These are phyloP conservation scores for Geranium incanum DNA, from an alignment of 441 rosid species.

Conservation along the genomic window DNA sequence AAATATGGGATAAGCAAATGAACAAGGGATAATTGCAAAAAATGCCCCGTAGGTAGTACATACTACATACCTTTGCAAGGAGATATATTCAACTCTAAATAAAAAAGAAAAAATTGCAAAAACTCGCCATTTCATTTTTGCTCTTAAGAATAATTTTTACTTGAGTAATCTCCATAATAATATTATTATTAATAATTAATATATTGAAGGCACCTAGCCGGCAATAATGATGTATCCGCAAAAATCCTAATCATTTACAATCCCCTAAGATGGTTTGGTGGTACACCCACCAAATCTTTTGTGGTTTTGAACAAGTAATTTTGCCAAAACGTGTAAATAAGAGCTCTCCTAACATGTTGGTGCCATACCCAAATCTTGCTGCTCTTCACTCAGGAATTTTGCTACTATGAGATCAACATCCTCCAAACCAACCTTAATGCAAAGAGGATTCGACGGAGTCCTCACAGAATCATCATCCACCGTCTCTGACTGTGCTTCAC, in stretches of 20 bases:
- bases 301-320: neutral
- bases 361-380: slow-evolving; percentile 21
- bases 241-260: neutral
- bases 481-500: slow-evolving; percentile 12
- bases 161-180: too few relatives aligned
- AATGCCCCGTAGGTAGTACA: too few relatives aligned
- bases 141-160: too few relatives aligned
- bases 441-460: slow-evolving; percentile 38
- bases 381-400: slow-evolving; percentile 28
- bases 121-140: too few relatives aligned
- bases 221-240: neutral
- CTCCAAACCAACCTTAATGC: slow-evolving; percentile 58
- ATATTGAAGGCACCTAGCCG: neutral
- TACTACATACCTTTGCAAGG: too few relatives aligned
- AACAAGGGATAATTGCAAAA: too few relatives aligned
- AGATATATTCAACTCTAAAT: too few relatives aligned
- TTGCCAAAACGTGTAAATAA: neutral
- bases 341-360: slow-evolving; percentile 19
- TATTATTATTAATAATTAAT: neutral
- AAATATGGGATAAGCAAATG: too few relatives aligned
- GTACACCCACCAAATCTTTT: too few relatives aligned
- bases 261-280: neutral
- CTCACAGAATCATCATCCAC: slow-evolving; percentile 27
- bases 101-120: too few relatives aligned
- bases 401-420: slow-evolving; percentile 52